These are phyloP conservation scores for Chaetomium fimeti DNA, from an alignment of 495 filamentous ascomycete genomes.

Conservation along the genomic window DNA sequence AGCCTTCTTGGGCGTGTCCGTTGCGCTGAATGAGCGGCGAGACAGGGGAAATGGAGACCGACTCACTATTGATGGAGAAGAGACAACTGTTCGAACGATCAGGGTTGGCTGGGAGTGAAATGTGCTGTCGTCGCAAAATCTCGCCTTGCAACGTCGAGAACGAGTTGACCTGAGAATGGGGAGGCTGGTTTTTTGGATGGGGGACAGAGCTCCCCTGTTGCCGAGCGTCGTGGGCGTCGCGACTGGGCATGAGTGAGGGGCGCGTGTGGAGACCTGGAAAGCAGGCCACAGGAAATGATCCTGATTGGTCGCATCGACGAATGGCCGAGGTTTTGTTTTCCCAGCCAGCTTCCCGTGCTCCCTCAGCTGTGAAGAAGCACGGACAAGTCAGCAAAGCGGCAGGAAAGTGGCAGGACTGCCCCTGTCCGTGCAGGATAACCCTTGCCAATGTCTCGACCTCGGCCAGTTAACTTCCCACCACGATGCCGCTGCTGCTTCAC, in stretches of 20 bases:
- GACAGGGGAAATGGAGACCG: constrained; percentile 10
- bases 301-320: constrained; percentile 31
- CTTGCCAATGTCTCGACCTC: constrained; percentile 8
- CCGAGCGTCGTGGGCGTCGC: constrained; percentile 23
- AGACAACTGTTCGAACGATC: constrained; percentile 6
- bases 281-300: constrained; percentile 5
- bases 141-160: constrained; percentile 15
- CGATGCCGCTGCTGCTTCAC: not conserved
- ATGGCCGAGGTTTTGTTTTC: constrained; percentile 35
- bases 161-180: constrained; percentile 18
- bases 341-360: not conserved
- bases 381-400: constrained; percentile 3
- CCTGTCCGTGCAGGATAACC: not conserved
- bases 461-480: constrained; percentile 3
- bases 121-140: constrained; percentile 26
- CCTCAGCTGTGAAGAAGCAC: constrained; percentile 16
- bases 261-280: constrained; percentile 31
- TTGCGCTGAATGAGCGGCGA: not conserved
- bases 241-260: constrained; percentile 18
- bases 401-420: constrained; percentile 1
- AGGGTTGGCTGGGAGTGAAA: constrained; percentile 19
- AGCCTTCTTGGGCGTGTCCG: not conserved
- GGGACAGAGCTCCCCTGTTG: constrained; percentile 14
- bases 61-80: constrained; percentile 24
- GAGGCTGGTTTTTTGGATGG: constrained; percentile 28